Conservation (phyloP, 306 rosid species). For the Pterocarpus macrocarpus region DNA sequence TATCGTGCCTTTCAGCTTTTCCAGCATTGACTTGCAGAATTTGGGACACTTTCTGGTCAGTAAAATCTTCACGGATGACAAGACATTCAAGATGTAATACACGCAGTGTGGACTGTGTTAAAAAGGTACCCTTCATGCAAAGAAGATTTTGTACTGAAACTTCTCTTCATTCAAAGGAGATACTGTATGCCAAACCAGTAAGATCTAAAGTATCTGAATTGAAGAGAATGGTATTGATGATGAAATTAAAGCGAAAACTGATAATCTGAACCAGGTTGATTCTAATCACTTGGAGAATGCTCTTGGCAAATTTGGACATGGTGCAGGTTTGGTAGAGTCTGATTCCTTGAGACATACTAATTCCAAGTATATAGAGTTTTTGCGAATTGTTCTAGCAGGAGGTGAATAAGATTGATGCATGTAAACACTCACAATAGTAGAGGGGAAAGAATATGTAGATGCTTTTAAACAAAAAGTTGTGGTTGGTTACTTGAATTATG, state of each 20-base stretch:
- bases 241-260: neutral
- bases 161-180: neutral
- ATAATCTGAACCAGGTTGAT: neutral
- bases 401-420: neutral
- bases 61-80: neutral
- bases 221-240: neutral
- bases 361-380: neutral
- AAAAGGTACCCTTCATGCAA: neutral
- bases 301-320: neutral
- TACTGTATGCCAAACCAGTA: neutral
- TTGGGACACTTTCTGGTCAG: conserved; percentile 4
- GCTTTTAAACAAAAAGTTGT: neutral
- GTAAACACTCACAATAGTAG: neutral
- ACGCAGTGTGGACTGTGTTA: neutral
- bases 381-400: neutral
- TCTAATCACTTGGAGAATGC: neutral
- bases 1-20: conserved; percentile 2
- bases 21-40: conserved; percentile 31
- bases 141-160: neutral
- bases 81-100: conserved; percentile 13
- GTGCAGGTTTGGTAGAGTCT: neutral
- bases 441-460: no score
- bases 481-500: neutral
- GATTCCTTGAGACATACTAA: neutral
- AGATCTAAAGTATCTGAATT: neutral